phyloP scores from a whole-genome alignment of 805 yeast species.

The Barnettozyma sp. region DNA sequence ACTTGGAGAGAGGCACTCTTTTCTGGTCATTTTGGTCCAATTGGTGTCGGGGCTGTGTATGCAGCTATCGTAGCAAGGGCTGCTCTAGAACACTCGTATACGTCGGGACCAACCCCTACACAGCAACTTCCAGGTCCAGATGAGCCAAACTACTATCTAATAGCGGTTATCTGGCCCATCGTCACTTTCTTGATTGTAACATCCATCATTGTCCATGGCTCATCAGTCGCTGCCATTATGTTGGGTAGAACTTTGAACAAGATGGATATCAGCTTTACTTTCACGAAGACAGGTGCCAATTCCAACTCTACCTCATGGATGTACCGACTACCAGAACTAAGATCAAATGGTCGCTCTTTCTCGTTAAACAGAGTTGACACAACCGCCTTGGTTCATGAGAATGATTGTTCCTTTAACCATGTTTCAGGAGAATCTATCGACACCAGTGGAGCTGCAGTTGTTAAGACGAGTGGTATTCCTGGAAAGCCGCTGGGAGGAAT shows the following conservation, averaged over 20 bases:
- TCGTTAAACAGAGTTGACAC: slow-evolving; percentile 84
- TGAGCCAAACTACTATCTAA: slow-evolving; percentile 48
- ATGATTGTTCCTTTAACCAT: too few relatives aligned
- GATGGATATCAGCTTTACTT: slow-evolving; percentile 87
- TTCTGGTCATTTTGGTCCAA: slow-evolving; percentile 95
- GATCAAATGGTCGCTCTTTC: slow-evolving; percentile 56
- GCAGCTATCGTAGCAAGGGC: slow-evolving; percentile 75
- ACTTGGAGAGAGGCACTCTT: slow-evolving; percentile 92
- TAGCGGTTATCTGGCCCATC: slow-evolving; percentile 74
- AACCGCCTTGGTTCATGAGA: slow-evolving; percentile 26
- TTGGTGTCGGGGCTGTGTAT: slow-evolving; percentile 90
- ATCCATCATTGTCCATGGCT: slow-evolving; percentile 86
- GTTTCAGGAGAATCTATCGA: too few relatives aligned
- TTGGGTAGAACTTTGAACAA: slow-evolving; percentile 80
- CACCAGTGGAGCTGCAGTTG: slow-evolving; percentile 36
- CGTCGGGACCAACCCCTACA: slow-evolving; percentile 51
- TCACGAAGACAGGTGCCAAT: slow-evolving; percentile 59
- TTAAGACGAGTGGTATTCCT: slow-evolving; percentile 59
- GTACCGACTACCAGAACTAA: slow-evolving; percentile 70
- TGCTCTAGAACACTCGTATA: slow-evolving; percentile 50
- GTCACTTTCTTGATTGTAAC: slow-evolving; percentile 73
- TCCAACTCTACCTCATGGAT: slow-evolving; percentile 65
- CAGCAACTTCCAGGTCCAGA: slow-evolving; percentile 39
- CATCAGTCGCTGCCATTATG: slow-evolving; percentile 63
- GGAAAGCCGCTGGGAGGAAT: slow-evolving; percentile 74